Conservation (phyloP, 2,329 filamentous ascomycete species). For the Ophiosphaerella korrae region DNA sequence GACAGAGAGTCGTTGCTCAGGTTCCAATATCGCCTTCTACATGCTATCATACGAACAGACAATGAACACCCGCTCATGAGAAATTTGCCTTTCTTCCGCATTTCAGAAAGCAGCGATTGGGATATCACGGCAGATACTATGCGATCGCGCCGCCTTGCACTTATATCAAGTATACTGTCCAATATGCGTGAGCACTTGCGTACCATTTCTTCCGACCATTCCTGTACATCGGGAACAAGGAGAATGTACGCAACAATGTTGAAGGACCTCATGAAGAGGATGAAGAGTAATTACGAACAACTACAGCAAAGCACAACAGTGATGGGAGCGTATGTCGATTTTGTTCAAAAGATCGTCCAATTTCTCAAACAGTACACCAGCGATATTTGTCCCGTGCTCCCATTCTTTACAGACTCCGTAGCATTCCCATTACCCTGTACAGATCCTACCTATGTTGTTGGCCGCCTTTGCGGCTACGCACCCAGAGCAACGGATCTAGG, state of each 20-base stretch:
- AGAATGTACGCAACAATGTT: slow-evolving; percentile 59
- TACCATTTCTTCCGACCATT: slow-evolving; percentile 33
- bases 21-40: slow-evolving; percentile 63
- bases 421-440: slow-evolving; percentile 64
- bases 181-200: slow-evolving; percentile 63
- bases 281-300: slow-evolving; percentile 66
- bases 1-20: slow-evolving; percentile 66
- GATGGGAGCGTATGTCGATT: slow-evolving; percentile 63
- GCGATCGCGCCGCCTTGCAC: slow-evolving; percentile 57
- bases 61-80: slow-evolving; percentile 54
- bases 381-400: slow-evolving; percentile 61
- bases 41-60: slow-evolving; percentile 58
- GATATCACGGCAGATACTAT: slow-evolving; percentile 60
- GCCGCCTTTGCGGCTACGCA: slow-evolving; percentile 63
- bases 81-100: slow-evolving; percentile 62
- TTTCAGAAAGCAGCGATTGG: slow-evolving; percentile 46
- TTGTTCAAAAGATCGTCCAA: slow-evolving; percentile 65
- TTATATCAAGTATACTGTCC: slow-evolving; percentile 62
- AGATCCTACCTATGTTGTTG: slow-evolving; percentile 68
- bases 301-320: slow-evolving; percentile 48
- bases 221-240: slow-evolving; percentile 43
- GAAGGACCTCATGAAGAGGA: slow-evolving; percentile 62
- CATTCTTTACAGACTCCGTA: slow-evolving; percentile 65
- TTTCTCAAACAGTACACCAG: slow-evolving; percentile 65
- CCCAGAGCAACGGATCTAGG: slow-evolving; percentile 57